phyloP scores from a whole-genome alignment of 2,329 filamentous ascomycete species.

The Pseudogymnoascus destructans region DNA sequence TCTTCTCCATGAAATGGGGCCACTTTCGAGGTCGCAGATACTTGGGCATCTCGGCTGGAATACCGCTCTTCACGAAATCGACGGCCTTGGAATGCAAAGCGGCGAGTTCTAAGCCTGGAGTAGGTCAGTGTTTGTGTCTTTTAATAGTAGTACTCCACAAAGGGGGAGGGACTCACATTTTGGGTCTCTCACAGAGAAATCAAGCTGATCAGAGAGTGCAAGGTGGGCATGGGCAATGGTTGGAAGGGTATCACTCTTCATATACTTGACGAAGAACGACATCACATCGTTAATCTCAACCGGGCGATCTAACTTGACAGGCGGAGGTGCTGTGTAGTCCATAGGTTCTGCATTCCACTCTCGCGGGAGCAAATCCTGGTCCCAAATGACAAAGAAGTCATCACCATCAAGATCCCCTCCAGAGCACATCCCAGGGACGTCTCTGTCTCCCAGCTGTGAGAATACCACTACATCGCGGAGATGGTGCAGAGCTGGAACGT shows the following conservation, averaged over 20 bases:
- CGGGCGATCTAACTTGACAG: constrained; percentile 41
- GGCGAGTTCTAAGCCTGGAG: constrained; percentile 52
- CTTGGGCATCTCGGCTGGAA: constrained; percentile 53
- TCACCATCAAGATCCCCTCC: constrained; percentile 93
- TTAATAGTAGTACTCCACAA: background rate
- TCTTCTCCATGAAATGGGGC: constrained; percentile 84
- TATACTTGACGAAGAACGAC: constrained; percentile 79
- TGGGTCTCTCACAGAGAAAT: constrained; percentile 47
- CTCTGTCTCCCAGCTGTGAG: constrained; percentile 67
- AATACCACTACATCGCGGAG: constrained; percentile 80
- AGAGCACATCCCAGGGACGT: constrained; percentile 87
- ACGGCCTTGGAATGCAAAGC: constrained; percentile 80
- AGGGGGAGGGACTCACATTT: constrained; percentile 42
- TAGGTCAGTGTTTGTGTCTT: constrained; percentile 11
- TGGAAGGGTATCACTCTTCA: constrained; percentile 77
- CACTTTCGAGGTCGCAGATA: constrained; percentile 48
- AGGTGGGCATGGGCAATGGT: constrained; percentile 74
- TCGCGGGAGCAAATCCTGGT: constrained; percentile 54
- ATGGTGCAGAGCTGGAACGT: constrained; percentile 59
- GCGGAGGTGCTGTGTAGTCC: constrained; percentile 52
- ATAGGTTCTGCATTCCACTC: constrained; percentile 65
- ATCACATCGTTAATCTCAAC: constrained; percentile 64
- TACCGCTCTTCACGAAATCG: constrained; percentile 85
- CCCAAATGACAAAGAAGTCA: constrained; percentile 92
- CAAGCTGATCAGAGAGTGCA: constrained; percentile 54